A percentile compares a stretch with the other conserved stretches of the same genome.
These are phyloP conservation scores for Claviceps humidiphila DNA, from an alignment of 2,329 filamentous ascomycete species.

Conservation along the genomic window DNA sequence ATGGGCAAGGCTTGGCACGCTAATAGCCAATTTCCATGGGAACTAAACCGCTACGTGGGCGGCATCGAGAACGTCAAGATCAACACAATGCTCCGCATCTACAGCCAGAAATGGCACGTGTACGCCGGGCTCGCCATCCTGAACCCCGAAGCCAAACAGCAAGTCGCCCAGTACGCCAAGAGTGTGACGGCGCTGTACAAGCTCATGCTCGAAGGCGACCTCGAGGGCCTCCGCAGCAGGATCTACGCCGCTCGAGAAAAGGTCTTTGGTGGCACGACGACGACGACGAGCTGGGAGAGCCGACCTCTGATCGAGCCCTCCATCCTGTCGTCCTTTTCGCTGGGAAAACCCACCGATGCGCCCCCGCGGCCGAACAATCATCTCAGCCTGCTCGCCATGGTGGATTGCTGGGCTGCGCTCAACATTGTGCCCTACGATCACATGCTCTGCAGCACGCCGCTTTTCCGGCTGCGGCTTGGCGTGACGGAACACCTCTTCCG, in stretches of 20 bases:
- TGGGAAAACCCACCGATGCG: conserved; percentile 54
- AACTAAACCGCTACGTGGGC: conserved; percentile 85
- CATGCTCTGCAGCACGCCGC: conserved; percentile 97
- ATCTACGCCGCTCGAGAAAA: conserved; percentile 53
- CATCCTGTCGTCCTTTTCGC: conserved; percentile 76
- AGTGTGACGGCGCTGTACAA: conserved; percentile 93
- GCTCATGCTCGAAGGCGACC: conserved; percentile 81
- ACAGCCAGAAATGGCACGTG: conserved; percentile 98
- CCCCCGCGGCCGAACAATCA: conserved; percentile 72
- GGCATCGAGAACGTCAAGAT: conserved; percentile 99
- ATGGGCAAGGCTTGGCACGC: conserved; percentile 98
- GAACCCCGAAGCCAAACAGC: conserved; percentile 80
- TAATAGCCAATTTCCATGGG: conserved; percentile 93
- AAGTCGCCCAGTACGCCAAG: conserved; percentile 88
- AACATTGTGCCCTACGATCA: conserved; percentile 95
- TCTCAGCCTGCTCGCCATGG: conserved; percentile 84
- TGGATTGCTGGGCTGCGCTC: conserved; percentile 93
- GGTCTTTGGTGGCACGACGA: conserved; percentile 51
- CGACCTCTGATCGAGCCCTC: conserved; percentile 66
- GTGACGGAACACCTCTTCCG: conserved; percentile 96
- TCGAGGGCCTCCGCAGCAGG: conserved; percentile 57
- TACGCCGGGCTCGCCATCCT: conserved; percentile 95
- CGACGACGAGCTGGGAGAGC: conserved; percentile 44
- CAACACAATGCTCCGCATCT: conserved; percentile 94
- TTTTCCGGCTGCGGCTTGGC: conserved; percentile 91